Evolutionary conservation across 2,329 filamentous ascomycete species (phyloP).

Genomic region (Alternaria metachromatica): DNA sequence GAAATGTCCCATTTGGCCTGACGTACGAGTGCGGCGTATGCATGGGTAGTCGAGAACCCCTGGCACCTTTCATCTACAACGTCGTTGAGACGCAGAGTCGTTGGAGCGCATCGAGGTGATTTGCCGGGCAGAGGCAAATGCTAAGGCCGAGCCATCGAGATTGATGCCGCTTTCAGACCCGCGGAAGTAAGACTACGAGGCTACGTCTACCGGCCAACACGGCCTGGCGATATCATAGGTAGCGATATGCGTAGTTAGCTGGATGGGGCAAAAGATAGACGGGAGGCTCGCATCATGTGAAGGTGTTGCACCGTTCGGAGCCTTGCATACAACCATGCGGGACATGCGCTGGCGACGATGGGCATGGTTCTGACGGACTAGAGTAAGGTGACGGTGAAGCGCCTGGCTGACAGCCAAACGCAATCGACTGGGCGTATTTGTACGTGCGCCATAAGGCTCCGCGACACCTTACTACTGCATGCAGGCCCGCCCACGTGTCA

Average conservation of each 20-base stretch:
- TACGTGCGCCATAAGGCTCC: slow-evolving; percentile 16
- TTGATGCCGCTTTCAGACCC: neutral
- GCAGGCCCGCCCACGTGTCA: slow-evolving; percentile 27
- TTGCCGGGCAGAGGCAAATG: neutral
- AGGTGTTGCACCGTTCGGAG: slow-evolving; percentile 10
- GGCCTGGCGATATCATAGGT: neutral
- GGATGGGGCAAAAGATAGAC: slow-evolving; percentile 21
- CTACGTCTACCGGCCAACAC: slow-evolving; percentile 1
- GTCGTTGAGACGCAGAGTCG: neutral
- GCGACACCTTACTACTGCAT: slow-evolving; percentile 22
- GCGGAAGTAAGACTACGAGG: neutral
- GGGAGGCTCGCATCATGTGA: slow-evolving; percentile 17
- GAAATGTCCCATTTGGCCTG: slow-evolving; percentile 1
- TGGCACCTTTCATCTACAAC: neutral
- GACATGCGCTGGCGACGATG: slow-evolving; percentile 18
- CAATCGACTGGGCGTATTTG: slow-evolving; percentile 2
- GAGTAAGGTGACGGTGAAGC: slow-evolving; percentile 7
- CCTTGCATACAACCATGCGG: slow-evolving; percentile 11
- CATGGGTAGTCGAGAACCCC: neutral
- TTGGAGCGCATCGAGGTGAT: neutral
- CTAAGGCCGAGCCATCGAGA: neutral
- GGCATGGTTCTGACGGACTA: slow-evolving; percentile 11
- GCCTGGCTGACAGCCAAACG: slow-evolving; percentile 19
- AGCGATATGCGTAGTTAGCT: slow-evolving; percentile 21
- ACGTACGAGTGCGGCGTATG: neutral